Base-by-base conservation (phyloP, 305 asterid genomes). In the Euphrasia arctica region DNA sequence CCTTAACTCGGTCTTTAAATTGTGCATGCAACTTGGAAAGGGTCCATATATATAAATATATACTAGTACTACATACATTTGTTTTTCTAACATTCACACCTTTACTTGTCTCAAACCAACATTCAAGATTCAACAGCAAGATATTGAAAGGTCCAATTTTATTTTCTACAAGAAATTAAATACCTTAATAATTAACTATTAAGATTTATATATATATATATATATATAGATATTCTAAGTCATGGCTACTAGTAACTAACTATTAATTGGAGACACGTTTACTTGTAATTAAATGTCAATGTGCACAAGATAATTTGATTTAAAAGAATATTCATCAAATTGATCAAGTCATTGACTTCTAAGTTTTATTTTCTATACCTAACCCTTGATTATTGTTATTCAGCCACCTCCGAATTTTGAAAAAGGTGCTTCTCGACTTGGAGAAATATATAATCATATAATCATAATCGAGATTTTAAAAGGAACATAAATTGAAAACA, bases 321-420 rank as follows among this genome's bases (percentile, higher is more conserved):
- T 34, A 36, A 2, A n/a, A 51, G 18, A 64, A 10, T 51, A 14
- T 14, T 9, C n/a, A 15, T 48, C 22, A 52, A 41, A 60, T 29
- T 39, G 61, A 25, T 59, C 52, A 34, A 68, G 27, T n/a, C 28
- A 18, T 54, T 60, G 67, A 60, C 60, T 45, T 14, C 1, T 12
- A 52, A 51, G 48, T 3, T 54, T 66, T 54, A 32, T 60, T 51
- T 72, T n/a, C 15, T 64, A 12, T 59, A 58, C 62, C 62, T 34
- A 63, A 64, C 62, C 56, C 27, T 22, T 5, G 29, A 3, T 45
- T 15, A 56, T 42, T n/a, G 4, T 39, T 6, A 25, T 25, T 25
- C 27, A 25, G 27, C 27, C 27, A 25, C 27, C 27, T 25, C 27
- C 27, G 27, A 25, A 25, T 25, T 25, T 25, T 25, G 27, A 25